Base-by-base conservation (phyloP, 768 basidiomycete genomes). In the Leucosporidium yakuticum region DNA sequence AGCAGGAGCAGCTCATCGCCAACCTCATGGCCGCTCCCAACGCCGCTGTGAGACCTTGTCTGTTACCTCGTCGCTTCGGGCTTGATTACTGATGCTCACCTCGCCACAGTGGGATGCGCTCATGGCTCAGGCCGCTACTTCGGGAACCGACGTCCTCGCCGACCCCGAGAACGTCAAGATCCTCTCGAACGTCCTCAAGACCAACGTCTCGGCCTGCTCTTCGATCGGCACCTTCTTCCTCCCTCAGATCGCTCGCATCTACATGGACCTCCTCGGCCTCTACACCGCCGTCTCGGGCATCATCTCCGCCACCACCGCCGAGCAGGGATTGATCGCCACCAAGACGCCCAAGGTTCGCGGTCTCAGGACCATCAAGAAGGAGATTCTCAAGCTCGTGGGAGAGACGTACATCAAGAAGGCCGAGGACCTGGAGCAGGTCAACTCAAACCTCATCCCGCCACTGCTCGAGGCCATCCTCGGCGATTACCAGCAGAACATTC, bases 11-110 rank as follows among this genome's bases (percentile, higher is more conserved):
- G 73, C 82, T 99, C 63, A 96, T 99, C 61, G 83, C 87, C 21
- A 96, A 93, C 77, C 79, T 99, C 63, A 99, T 99, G 96, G 92
- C 95, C 69, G 81, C 96, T 73, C 95, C 96, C 0, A 99, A 99
- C 77, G 93, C 88, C 71, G 95, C 95, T 56, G 93, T 92, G 79
- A 57, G 89, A 81, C 21, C 32, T 17, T 21, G 7, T n/a, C 23
- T 6, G 32, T 15, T 20, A 25, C 36, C 3, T 19, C 34, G 31
- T 14, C 4, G 27, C 23, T 6, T 8, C 29, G 32, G 8, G 17
- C 15, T 36, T 21, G 6, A 21, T 19, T 7, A 39, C 54, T 53
- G 25, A 44, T 64, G 11, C 54, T 39, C 44, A 2, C 47, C 20
- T 47, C 23, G 53, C 1, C 53, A 1, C 69, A 97, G 91, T 99